Evolutionary conservation across 257 asterid species (phyloP).

Genomic region (Salvia rosmarinus): DNA sequence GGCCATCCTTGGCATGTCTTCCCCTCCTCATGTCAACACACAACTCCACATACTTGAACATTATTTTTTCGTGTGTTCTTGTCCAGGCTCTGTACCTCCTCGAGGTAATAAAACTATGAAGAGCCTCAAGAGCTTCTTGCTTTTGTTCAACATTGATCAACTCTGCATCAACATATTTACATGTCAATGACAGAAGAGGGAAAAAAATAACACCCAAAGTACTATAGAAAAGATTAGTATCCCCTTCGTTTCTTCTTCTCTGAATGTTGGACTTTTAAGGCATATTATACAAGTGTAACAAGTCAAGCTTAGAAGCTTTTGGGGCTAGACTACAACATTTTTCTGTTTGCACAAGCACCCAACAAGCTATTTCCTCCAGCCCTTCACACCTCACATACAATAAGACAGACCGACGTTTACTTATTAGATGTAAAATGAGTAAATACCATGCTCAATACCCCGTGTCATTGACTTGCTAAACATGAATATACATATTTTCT

Average conservation of each 20-base stretch:
- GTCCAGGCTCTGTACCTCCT: slow-evolving; percentile 97
- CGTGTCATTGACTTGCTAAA: too few species aligned
- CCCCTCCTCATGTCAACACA: slow-evolving; percentile 98
- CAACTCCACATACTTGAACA: slow-evolving; percentile 90
- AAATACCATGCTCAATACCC: too few species aligned
- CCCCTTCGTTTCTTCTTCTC: slow-evolving; percentile 1
- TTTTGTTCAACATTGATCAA: slow-evolving; percentile 87
- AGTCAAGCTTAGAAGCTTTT: background rate
- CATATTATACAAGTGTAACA: background rate
- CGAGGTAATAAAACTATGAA: slow-evolving; percentile 80
- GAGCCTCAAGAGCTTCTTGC: slow-evolving; percentile 92
- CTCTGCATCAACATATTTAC: slow-evolving; percentile 56
- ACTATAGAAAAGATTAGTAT: background rate
- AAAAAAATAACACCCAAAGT: background rate
- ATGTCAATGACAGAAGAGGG: background rate
- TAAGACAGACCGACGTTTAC: too few species aligned
- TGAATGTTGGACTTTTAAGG: background rate
- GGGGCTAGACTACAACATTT: background rate
- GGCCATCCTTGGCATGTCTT: slow-evolving; percentile 94
- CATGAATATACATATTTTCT: background rate
- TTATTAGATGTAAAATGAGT: too few species aligned
- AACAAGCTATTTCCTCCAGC: background rate
- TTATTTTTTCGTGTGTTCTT: slow-evolving; percentile 76
- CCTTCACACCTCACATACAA: background rate
- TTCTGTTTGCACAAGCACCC: slow-evolving; percentile 7